Evolutionary conservation across 2,329 filamentous ascomycete species (phyloP), one percentile per base, ranked within the genome.

Genomic region (Botrytis hyacinthi): DNA sequence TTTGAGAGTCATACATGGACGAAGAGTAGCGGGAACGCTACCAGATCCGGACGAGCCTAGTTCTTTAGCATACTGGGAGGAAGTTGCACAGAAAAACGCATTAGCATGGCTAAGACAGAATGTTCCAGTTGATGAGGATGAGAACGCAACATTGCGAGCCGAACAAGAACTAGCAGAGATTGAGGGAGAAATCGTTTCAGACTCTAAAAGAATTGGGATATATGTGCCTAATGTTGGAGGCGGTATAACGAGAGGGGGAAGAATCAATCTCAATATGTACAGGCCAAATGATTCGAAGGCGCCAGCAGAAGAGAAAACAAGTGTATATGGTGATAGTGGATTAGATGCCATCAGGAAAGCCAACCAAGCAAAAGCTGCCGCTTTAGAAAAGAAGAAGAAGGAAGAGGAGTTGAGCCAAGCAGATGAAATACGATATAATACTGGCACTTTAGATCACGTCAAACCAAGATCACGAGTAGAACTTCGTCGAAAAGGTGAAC

Each of bases 1-100:
- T 61, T 81, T 91, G 68, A 83, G 84, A 70, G 87, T 91, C 68
- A 81, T 91, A 20, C 90, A 92, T 78, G 90, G 89, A 14, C 86
- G 89, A 51, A 84, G 90, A 59, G 88, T 92, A 35, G 88, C 89
- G 12, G 90, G 90, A 48, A 90, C 89, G 4, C 83, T 91, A 60
- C 85, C 89, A 18, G 89, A 91, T 78, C 89, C 89, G 3, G 82
- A 82, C 7, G 84, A 87, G 66, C 81, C 67, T 22, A 60, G 20
- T 32, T 54, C 65, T 46, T 72, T 74, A 29, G 59, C 73, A 57
- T 54, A 65, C 14, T 78, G 75, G 62, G 74, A 78, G 59, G 46
- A 73, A 54, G 42, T 54, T 20, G 84, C 88, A 74, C 82, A 85
- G 26, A 79, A 81, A 26, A 83, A 78, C 60, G 89, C 85, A 0